Conservation (phyloP, 2,329 filamentous ascomycete species). For the Aspergillus ustus region DNA sequence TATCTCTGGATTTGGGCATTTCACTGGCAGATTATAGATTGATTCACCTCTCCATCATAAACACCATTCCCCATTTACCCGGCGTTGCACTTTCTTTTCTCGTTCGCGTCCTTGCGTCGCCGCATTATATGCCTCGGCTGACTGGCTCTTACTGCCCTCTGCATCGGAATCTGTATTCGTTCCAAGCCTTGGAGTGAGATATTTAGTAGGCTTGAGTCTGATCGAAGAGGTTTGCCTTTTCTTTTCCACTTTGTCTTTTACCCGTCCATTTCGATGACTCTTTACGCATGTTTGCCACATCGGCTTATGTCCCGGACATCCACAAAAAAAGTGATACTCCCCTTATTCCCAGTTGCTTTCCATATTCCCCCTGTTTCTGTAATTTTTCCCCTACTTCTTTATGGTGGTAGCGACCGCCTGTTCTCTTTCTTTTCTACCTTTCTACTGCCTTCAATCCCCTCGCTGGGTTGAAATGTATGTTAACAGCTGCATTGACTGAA, state of each 20-base stretch:
- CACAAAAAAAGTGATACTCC: slow-evolving; percentile 29
- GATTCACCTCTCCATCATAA: slow-evolving; percentile 32
- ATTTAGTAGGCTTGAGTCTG: slow-evolving; percentile 5
- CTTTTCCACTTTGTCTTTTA: slow-evolving; percentile 3
- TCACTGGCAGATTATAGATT: slow-evolving; percentile 45
- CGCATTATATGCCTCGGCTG: slow-evolving; percentile 31
- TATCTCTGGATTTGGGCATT: slow-evolving; percentile 39
- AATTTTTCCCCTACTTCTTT: slow-evolving; percentile 4
- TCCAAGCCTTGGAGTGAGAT: neutral
- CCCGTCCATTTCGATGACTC: slow-evolving; percentile 16
- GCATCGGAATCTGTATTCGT: slow-evolving; percentile 13
- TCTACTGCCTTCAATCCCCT: slow-evolving; percentile 14
- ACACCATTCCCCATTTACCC: slow-evolving; percentile 25
- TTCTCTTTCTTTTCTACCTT: neutral
- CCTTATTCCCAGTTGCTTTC: slow-evolving; percentile 23
- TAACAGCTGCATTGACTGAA: slow-evolving; percentile 7
- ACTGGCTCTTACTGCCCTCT: slow-evolving; percentile 22
- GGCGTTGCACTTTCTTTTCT: slow-evolving; percentile 34
- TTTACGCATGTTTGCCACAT: slow-evolving; percentile 22
- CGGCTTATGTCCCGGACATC: slow-evolving; percentile 18
- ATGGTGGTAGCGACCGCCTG: slow-evolving; percentile 15
- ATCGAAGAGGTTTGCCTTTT: slow-evolving; percentile 14
- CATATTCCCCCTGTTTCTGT: slow-evolving; percentile 6
- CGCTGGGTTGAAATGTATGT: slow-evolving; percentile 13
- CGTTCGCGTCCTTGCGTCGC: slow-evolving; percentile 31